Base-by-base conservation (phyloP, 2,329 filamentous ascomycete genomes). In the Juglanconis juglandina region DNA sequence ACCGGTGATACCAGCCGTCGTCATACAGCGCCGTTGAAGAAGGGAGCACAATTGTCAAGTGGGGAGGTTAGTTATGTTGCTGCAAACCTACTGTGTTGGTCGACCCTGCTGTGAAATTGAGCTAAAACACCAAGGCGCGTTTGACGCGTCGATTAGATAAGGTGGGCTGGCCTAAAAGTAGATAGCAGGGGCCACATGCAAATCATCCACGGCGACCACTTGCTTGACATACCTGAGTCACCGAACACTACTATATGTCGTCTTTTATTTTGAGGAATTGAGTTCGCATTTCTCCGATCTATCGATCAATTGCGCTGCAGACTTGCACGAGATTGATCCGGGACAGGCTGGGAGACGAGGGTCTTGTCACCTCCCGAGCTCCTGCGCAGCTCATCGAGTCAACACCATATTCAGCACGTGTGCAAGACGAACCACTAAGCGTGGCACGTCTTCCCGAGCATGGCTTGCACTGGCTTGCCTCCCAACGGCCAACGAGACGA, bases 1-100 rank as follows among this genome's bases (percentile, higher is more conserved):
- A 56, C 58, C 52, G 44, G 58, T 41, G 37, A 59, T 44, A 47
- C 61, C 63, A 62, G 62, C 62, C 61, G 61, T 61, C 64, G 63
- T 68, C 68, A 70, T 70, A 50, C 66, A 68, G 63, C 47, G 46
- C 60, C 51, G 55, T 39, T 59, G 54, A 53, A 44, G 34, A 33
- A 17, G 44, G 53, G 5, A 24, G 24, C 17, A 24, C 35, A 48
- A 48, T 51, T 55, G 37, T 57, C 41, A 47, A 39, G 44, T 53
- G 49, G 42, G 53, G 53, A 60, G 41, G 53, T 51, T 35, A 30
- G 53, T 51, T 35, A 30, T 59, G 59, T 17, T 58, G 39, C 24
- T 30, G 59, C 47, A 52, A 53, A 17, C 37, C 42, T 41, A 10
- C 24, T 32, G 34, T 56, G 44, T 42, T 54, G 44, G 42, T 42